Evolutionary conservation across 1,139 yeast species (phyloP).

Genomic region (Taphrina flavorubra): DNA sequence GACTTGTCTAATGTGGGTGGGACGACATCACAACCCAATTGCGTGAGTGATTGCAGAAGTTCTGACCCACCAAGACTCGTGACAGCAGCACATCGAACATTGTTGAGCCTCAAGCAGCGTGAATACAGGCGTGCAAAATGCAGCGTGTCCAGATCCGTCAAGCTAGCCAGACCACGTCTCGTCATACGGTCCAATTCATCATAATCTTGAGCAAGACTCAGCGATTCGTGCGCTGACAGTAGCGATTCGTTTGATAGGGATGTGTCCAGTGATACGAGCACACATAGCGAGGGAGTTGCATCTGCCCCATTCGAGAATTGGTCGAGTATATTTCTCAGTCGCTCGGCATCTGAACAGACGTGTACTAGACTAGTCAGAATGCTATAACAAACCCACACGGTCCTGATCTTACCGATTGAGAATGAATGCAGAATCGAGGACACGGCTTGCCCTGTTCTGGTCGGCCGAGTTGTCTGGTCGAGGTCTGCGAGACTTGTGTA

Average conservation of each 20-base stretch:
- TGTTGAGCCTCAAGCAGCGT: constrained; percentile 1
- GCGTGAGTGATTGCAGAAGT: background rate
- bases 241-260: background rate
- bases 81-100: background rate
- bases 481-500: constrained; percentile 7
- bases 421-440: constrained; percentile 4
- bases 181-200: background rate
- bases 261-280: background rate
- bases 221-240: background rate
- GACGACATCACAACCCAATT: background rate
- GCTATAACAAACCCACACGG: background rate
- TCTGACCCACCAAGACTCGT: background rate
- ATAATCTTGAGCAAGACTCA: background rate
- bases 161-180: background rate
- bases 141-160: background rate
- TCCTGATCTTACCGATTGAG: background rate
- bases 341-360: constrained; percentile 5
- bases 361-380: background rate
- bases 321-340: constrained; percentile 1
- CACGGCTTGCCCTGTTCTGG: constrained; percentile 11
- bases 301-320: background rate
- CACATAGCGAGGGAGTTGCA: background rate
- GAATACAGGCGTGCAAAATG: background rate
- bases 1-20: background rate
- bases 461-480: background rate